Evolutionary conservation across 768 basidiomycete species (phyloP), one percentile per base, ranked within the genome.

Genomic region (Phlebiopsis gigantea): DNA sequence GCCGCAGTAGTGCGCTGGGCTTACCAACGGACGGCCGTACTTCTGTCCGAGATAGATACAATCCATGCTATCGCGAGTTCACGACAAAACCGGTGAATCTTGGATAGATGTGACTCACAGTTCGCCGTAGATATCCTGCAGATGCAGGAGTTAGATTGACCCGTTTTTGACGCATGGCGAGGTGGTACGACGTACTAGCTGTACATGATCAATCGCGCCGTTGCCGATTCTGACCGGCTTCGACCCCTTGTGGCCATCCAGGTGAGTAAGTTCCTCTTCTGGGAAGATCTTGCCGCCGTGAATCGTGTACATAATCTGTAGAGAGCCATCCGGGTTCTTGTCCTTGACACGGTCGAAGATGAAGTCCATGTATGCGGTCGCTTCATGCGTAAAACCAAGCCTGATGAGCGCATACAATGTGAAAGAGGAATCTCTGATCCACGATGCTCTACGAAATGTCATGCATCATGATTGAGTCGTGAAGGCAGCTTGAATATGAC

Each of bases 41-140:
- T 98, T 98, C 71, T 98, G 94, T 4, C 92, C 87, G 21, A 98
- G 82, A 69, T 98, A 98, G 60, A 98, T 91, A 82, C 89, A 93
- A 75, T 97, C 94, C 89, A 96, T 87, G 48, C 89, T 90, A 63
- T 15, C 21, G 4, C 12, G 28, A n/a, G 42, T 1, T 43, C 4
- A 45, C 7, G 4, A 19, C 14, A 24, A 12, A 3, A 19, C 1
- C 5, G 1, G 21, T 1, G 21, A 5, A 30, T 17, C 15, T 3
- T 2, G 9, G 3, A 43, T 7, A 10, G 19, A n/a, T 17, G n/a
- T 51, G 19, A 51, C 45, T 21, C 68, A 90, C 90, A 94, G 70
- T 73, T 97, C 95, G 29, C 96, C 96, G 62, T 98, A 98, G 55
- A 99, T 98, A 69, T 99, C 96, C 92, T 93, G 60, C 1, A 29